Percentiles rank a stretch among this genome's conserved stretches.
Evolutionary conservation across 257 asterid genomes (phyloP).

Genomic region (Fraxinus excelsior): DNA sequence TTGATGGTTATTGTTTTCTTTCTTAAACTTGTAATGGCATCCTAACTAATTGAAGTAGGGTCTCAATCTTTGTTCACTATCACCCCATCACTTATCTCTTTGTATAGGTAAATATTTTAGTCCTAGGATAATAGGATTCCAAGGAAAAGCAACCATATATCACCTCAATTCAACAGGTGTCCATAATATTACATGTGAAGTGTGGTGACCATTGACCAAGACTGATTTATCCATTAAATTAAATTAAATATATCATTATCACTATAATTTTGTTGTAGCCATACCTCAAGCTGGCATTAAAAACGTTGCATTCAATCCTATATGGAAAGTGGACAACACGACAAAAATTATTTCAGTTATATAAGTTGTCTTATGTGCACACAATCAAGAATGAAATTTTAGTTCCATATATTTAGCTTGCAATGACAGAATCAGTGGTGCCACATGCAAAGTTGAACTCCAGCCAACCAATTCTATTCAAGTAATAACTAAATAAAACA

Average conservation of each 20-base stretch:
- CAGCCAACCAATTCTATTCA: neutral
- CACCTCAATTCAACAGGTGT: neutral
- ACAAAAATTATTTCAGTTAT: neutral
- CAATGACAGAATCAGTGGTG: neutral
- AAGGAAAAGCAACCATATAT: neutral
- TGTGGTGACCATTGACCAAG: neutral
- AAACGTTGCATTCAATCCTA: conserved; percentile 4
- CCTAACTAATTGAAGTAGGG: neutral
- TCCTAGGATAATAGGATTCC: neutral
- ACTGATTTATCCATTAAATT: neutral
- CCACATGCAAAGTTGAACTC: conserved; percentile 8
- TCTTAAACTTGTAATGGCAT: neutral
- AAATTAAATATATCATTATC: neutral
- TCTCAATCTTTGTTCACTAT: neutral
- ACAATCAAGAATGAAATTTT: neutral
- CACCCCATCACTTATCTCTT: neutral
- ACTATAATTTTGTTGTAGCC: neutral
- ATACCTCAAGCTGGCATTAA: conserved; percentile 5
- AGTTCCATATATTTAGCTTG: neutral
- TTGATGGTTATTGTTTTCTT: neutral
- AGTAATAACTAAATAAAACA: neutral
- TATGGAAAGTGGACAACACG: neutral
- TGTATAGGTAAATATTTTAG: neutral
- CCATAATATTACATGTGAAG: neutral
- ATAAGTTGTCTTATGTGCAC: neutral